Base-by-base conservation (phyloP, 108 stramenopile genomes). In the Skeletonema tropicum region DNA sequence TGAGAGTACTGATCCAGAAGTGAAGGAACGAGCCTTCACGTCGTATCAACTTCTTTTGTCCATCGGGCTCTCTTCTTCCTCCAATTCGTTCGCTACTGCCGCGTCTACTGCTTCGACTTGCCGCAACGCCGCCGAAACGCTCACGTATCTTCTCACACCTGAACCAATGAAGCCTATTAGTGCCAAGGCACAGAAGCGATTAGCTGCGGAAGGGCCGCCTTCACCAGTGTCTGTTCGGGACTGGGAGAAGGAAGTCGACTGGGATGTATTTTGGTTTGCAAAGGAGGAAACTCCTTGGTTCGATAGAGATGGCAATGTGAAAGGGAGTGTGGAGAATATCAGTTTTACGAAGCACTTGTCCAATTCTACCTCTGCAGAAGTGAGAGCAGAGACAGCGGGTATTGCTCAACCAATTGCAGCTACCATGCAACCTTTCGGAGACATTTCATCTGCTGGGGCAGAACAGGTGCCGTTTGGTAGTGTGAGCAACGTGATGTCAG, bases 131-230 rank as follows among this genome's bases (percentile, higher is more conserved):
- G 73, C 89, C 6, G 46, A 64, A n/a, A 83, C 80, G 13, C 67
- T 92, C 30, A 87, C 79, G n/a, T 86, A 87, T 57, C 59, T 94
- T n/a, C 71, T 91, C 12, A 92, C 88, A 29, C 88, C 91, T 14
- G 86, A 93, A 66, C 92, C 92, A 13, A 95, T 97, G 94, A 95
- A 94, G 68, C 94, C 94, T 23, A 89, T 90, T 11, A 87, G 92
- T 38, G 83, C 88, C 41, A 95, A 96, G 71, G 90, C 91, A 7
- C 96, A 97, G 75, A 70, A 80, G 45, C 91, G 90, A 64, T 92
- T 93, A 60, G 71, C 77, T 68, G 79, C 70, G 17, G 81, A 64
- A 82, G 91, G 52, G 35, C 87, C 79, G 63, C 70, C 88, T 39
- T 81, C 80, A 26, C 73, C 80, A 15, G 15, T 81, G 23, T 74